Evolutionary conservation across 345 rosid genomes (phyloP).

Genomic region (Mangifera indica): DNA sequence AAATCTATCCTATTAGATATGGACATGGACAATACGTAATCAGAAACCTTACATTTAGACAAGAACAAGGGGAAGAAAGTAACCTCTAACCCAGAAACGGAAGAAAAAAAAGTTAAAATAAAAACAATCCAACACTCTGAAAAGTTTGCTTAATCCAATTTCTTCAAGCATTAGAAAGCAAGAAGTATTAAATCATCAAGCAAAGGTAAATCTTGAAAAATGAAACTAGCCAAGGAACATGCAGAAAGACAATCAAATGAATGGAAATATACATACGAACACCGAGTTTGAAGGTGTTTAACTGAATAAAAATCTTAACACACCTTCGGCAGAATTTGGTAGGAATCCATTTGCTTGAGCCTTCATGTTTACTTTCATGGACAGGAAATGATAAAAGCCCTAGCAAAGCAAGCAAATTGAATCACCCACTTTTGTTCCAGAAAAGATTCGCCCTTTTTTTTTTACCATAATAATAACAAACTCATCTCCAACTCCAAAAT

Average conservation of each 20-base stretch:
- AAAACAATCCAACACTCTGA: neutral
- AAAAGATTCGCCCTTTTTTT: conserved; percentile 9
- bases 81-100: neutral
- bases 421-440: conserved; percentile 9
- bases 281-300: conserved; percentile 1
- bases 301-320: conserved; percentile 9
- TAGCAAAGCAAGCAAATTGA: conserved; percentile 22
- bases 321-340: conserved; percentile 75
- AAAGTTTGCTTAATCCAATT: neutral
- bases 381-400: neutral
- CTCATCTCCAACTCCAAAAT: conserved; percentile 19
- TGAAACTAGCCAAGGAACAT: neutral
- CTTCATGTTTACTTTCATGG: conserved; percentile 63
- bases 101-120: neutral
- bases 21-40: neutral
- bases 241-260: conserved; percentile 2
- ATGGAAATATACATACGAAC: neutral
- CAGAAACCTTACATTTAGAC: neutral
- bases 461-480: neutral
- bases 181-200: neutral
- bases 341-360: conserved; percentile 76
- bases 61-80: neutral
- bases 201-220: neutral
- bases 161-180: conserved; percentile 3
- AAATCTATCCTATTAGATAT: too few species aligned